Conservation (phyloP, 2,329 filamentous ascomycete genomes). For the Monosporascus ibericus region DNA sequence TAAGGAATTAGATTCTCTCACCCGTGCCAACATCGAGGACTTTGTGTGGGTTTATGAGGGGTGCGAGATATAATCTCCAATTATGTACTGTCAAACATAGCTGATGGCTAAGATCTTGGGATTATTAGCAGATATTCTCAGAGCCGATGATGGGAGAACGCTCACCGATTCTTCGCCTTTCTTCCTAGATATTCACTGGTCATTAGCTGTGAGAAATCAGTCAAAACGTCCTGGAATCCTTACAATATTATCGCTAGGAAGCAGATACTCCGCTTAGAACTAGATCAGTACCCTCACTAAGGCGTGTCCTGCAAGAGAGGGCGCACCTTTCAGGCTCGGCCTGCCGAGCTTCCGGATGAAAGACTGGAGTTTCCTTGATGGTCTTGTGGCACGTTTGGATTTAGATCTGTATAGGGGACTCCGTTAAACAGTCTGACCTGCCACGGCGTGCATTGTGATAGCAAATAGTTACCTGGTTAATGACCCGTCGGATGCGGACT, state of each 20-base stretch:
- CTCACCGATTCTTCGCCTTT: neutral
- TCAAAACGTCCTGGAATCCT: neutral
- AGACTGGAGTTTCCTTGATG: neutral
- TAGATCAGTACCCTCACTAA: neutral
- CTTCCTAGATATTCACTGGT: neutral
- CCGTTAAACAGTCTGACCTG: neutral
- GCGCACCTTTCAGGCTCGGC: neutral
- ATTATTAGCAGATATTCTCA: neutral
- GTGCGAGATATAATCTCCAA: slow-evolving; percentile 21
- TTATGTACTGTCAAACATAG: slow-evolving; percentile 11
- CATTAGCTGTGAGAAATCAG: neutral
- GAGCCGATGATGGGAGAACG: too few relatives aligned
- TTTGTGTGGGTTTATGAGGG: slow-evolving; percentile 17
- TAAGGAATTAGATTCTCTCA: neutral
- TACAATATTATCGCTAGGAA: neutral
- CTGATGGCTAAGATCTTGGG: neutral
- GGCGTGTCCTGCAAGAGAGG: neutral
- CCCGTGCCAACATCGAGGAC: slow-evolving; percentile 25
- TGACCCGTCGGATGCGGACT: neutral
- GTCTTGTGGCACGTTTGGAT: neutral
- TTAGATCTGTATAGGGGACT: neutral
- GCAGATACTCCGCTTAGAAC: neutral
- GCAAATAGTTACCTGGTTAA: neutral
- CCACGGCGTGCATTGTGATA: neutral
- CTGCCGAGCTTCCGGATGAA: neutral